Percentiles rank a stretch among this genome's conserved stretches.
Conservation (phyloP, 73 alveolate species). For the Tetrahymena borealis region DNA sequence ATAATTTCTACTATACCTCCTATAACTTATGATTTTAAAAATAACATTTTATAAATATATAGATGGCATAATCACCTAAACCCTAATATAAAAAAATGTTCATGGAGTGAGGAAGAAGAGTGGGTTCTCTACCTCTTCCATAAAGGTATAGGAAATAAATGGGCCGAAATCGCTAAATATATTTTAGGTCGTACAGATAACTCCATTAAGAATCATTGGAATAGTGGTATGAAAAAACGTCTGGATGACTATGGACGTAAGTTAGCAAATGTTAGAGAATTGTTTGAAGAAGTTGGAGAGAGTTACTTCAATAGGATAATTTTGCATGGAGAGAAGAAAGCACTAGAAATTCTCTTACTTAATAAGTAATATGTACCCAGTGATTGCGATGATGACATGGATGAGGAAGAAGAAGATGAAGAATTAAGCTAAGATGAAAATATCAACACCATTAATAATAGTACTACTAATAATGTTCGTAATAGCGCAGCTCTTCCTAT, state of each 20-base stretch:
- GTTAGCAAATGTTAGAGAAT: neutral
- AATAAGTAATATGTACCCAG: neutral
- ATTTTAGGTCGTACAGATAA: slow-evolving; percentile 76
- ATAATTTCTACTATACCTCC: too few species aligned
- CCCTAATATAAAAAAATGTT: slow-evolving; percentile 83
- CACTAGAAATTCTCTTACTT: neutral
- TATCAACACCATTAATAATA: neutral
- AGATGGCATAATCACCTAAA: slow-evolving; percentile 95
- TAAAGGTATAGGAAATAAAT: slow-evolving; percentile 63
- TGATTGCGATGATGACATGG: neutral
- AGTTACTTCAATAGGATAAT: neutral
- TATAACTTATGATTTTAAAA: too few species aligned
- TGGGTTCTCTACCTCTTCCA: slow-evolving; percentile 66
- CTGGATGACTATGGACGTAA: slow-evolving; percentile 24
- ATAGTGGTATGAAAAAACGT: slow-evolving; percentile 75
- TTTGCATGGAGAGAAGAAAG: neutral
- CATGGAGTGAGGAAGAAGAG: slow-evolving; percentile 92
- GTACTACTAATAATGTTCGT: neutral
- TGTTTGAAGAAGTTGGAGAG: neutral
- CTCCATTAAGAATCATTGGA: slow-evolving; percentile 80
- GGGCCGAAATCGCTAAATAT: slow-evolving; percentile 74
- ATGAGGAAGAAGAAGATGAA: neutral
- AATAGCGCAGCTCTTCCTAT: neutral
- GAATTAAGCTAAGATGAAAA: neutral
- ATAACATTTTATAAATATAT: slow-evolving; percentile 45